Base-by-base conservation (phyloP, 306 rosid species). In the Datisca glomerata region DNA sequence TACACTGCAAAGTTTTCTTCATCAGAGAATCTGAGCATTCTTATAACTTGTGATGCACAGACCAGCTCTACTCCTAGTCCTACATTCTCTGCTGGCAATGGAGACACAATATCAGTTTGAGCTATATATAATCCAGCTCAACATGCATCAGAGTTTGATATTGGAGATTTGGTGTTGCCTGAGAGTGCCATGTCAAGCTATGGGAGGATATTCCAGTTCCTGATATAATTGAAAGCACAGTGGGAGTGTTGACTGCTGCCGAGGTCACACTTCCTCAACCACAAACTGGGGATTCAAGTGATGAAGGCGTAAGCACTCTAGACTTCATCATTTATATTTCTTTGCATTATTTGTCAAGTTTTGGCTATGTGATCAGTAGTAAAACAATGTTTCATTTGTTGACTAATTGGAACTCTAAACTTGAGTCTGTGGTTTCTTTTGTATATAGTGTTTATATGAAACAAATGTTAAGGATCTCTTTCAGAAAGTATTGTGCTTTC, bases 221-320 rank as follows among this genome's bases (percentile, higher is more conserved):
- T 24, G 96, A 87, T 63, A 79, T 82, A 52, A 76, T 79, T 44
- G 96, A 82, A 69, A 79, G 86, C 79, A 76, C 80, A 5, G 80
- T 72, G 18, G 93, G 79, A 52, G 53, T 67, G 25, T 58, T 79
- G 69, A 61, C 92, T 61, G 74, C 78, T 54, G 61, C 82, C 40
- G 83, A 76, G 46, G 83, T 63, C 55, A 71, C 84, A 42, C 31
- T 73, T 39, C 82, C 69, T 49, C 72, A 58, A 6, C 73, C 89
- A 38, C 75, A 71, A 35, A 69, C 49, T 36, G 72, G 78, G 14
- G 93, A 77, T 58, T 74, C 82, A 12, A 66, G 59, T 47, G 93
- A 83, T 47, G 93, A 83, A 58, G 59, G 65, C 66, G 96, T 87
- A 66, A 74, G 96, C 66, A 33, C 49, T 54, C 59, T 48, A 41